These are phyloP conservation scores for Lentinus polychrous DNA, from an alignment of 1,284 basidiomycete genomes.

Conservation along the genomic window DNA sequence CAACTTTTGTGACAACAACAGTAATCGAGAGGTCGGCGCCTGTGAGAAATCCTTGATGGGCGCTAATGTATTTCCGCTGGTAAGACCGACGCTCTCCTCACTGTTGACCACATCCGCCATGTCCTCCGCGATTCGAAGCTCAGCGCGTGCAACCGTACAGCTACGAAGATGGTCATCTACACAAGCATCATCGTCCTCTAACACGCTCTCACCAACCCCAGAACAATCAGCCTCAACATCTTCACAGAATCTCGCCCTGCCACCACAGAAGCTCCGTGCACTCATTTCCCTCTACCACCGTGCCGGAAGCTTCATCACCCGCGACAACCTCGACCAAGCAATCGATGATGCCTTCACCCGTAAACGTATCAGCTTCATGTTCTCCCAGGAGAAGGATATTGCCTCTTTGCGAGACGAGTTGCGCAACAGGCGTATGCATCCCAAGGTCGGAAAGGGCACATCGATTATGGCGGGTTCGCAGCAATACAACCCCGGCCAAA, in stretches of 20 bases:
- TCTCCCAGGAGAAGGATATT: neutral
- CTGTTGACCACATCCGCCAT: no score
- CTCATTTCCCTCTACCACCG: slow-evolving; percentile 71
- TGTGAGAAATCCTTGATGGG: neutral
- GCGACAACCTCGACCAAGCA: slow-evolving; percentile 52
- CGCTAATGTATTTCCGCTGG: neutral
- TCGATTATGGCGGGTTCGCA: no score
- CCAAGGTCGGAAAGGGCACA: neutral
- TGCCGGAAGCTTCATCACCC: slow-evolving; percentile 56
- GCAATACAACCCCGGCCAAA: neutral
- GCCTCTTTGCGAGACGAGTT: slow-evolving; percentile 18
- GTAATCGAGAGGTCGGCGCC: neutral
- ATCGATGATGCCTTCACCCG: slow-evolving; percentile 56
- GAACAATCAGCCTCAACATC: slow-evolving; percentile 3
- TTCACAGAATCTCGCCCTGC: slow-evolving; percentile 24
- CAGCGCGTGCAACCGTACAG: slow-evolving; percentile 12
- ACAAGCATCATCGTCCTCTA: slow-evolving; percentile 6
- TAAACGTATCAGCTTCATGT: neutral
- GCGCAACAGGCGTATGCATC: neutral
- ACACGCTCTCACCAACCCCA: slow-evolving; percentile 4
- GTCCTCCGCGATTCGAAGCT: neutral
- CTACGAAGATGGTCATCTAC: slow-evolving; percentile 13
- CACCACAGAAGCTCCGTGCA: slow-evolving; percentile 60
- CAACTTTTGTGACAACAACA: neutral
- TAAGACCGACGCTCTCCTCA: neutral